Evolutionary conservation across 805 yeast species (phyloP), one percentile per base, ranked within the genome.

Genomic region (Nakazawaea peltata): DNA sequence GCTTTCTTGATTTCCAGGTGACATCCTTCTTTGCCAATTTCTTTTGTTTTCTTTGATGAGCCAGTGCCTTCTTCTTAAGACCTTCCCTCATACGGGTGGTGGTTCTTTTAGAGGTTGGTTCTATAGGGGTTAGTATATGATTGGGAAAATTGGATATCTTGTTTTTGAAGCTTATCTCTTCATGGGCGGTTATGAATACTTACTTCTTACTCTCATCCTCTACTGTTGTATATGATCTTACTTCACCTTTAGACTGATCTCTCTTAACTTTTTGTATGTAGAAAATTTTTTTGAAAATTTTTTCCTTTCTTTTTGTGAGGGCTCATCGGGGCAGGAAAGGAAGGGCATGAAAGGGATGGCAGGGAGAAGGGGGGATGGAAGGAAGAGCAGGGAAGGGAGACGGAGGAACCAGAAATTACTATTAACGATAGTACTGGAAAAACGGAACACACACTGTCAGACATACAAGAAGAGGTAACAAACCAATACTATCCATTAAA

Each of bases 61-160:
- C 96, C 28, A 90, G 74, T 3, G 95, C 88, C 63, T 92, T 92
- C 74, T 87, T 92, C 67, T 85, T 82, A 56, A 92, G 87, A 44
- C 98, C 98, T 59, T 88, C 95, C 53, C 87, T 77, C 84, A 88
- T 76, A 59, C 94, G 86, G 50, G 97, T 90, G 54, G 92, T 74
- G 34, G 78, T 70, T 64, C 97, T 77, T 63, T 90, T 92, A 41
- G 94, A 82, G 26, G 87, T 80, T 44, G 81, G 81, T 58, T 69
- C 63, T 69, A 62, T 22, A 4, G 5, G 9, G 22, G 27, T 25
- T 25, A 25, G 27, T 25, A 25, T 21, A 25, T 25, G 6, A 15
- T 25, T 25, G n/a, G n/a, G n/a, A n/a, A n/a, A n/a, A n/a, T n/a
- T n/a, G n/a, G n/a, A n/a, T n/a, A n/a, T n/a, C 11, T 4, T 10